Conservation (phyloP, 768 basidiomycete genomes). For the Lentinula lateritia region DNA sequence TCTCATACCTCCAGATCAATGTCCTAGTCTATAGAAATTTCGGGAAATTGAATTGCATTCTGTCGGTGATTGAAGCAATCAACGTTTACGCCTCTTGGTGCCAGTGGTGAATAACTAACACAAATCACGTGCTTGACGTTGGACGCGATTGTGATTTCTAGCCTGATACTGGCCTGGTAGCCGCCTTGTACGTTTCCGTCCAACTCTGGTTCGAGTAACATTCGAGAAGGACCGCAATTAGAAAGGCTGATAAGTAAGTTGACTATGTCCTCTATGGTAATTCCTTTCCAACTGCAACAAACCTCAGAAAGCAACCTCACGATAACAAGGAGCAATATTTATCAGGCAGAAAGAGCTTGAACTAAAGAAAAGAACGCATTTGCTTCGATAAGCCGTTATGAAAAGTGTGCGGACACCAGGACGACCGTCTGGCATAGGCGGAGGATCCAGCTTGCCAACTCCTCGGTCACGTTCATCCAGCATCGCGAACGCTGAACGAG, state of each 20-base stretch:
- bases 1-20: no score
- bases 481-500: not conserved
- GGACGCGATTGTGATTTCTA: not conserved
- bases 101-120: no score
- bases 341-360: not conserved
- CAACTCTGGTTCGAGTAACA: not conserved
- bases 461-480: conserved; percentile 1
- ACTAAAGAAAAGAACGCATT: not conserved
- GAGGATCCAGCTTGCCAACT: not conserved
- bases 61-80: no score
- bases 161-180: not conserved
- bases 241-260: not conserved
- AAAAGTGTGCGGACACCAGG: conserved; percentile 1
- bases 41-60: no score
- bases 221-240: not conserved
- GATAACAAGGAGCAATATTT: not conserved
- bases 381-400: not conserved
- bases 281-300: not conserved
- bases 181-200: not conserved
- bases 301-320: not conserved
- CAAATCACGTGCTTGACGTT: no score
- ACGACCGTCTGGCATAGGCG: not conserved
- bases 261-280: not conserved
- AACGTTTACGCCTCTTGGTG: no score
- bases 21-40: no score